A percentile compares a stretch with the other conserved stretches of the same genome.
phyloP scores from a whole-genome alignment of 305 asterid species.

The Euphrasia arctica region DNA sequence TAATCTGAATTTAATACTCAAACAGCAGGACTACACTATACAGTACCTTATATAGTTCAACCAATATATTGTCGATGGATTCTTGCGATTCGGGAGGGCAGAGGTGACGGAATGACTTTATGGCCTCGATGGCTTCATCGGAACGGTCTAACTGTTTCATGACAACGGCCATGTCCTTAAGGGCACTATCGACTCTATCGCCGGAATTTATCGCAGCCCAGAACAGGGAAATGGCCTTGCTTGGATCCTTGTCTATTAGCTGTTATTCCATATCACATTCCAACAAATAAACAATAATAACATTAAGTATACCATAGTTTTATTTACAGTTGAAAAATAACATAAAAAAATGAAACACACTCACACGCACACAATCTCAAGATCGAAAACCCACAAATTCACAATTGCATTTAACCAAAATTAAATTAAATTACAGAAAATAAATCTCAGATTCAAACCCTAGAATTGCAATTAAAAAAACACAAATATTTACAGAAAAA shows the following conservation, averaged over 20 bases:
- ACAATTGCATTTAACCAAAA: not conserved
- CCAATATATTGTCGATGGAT: constrained; percentile 76
- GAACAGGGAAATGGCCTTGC: constrained; percentile 76
- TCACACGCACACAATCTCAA: not conserved
- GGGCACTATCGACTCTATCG: constrained; percentile 88
- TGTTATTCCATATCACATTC: constrained; percentile 26
- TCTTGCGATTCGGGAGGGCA: constrained; percentile 81
- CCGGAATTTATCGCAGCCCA: constrained; percentile 95
- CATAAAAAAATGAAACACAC: not conserved
- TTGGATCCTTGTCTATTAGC: constrained; percentile 85
- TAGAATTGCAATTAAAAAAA: not conserved
- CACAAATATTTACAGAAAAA: not conserved
- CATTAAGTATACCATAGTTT: too few species aligned
- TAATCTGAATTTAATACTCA: not conserved
- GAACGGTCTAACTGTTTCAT: constrained; percentile 85
- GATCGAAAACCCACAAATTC: not conserved
- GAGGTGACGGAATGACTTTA: constrained; percentile 89
- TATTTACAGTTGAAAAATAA: too few species aligned
- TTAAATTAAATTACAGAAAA: not conserved
- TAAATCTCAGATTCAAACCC: too few species aligned
- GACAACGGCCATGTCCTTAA: constrained; percentile 94
- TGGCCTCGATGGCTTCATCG: constrained; percentile 93
- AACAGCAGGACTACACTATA: not conserved
- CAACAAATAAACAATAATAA: constrained; percentile 6
- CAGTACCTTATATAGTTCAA: constrained; percentile 75